Evolutionary conservation across 1,139 yeast species (phyloP).

Genomic region (Ogataea hybrid): DNA sequence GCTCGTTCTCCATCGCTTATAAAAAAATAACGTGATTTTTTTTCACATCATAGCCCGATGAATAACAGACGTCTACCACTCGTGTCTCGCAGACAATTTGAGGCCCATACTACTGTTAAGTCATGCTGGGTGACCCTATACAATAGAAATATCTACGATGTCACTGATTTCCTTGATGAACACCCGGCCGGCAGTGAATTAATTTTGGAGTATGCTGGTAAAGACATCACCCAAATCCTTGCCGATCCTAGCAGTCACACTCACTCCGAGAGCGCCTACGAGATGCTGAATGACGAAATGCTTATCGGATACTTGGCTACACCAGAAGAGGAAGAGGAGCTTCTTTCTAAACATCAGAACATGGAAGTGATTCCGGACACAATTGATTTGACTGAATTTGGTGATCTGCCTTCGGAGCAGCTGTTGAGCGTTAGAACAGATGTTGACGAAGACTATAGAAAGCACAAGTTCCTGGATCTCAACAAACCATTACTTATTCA

Average conservation of each 20-base stretch:
- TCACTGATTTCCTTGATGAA: slow-evolving; percentile 71
- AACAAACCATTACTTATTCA: slow-evolving; percentile 78
- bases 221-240: slow-evolving; percentile 77
- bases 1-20: background rate
- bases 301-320: slow-evolving; percentile 64
- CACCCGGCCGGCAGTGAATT: slow-evolving; percentile 89
- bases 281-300: slow-evolving; percentile 77
- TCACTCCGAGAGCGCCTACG: slow-evolving; percentile 86
- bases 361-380: slow-evolving; percentile 31
- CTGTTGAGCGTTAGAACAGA: slow-evolving; percentile 78
- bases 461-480: slow-evolving; percentile 84
- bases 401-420: slow-evolving; percentile 68
- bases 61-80: slow-evolving; percentile 36
- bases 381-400: slow-evolving; percentile 53
- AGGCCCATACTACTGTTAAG: slow-evolving; percentile 45
- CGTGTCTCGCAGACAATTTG: slow-evolving; percentile 43
- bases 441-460: slow-evolving; percentile 61
- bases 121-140: slow-evolving; percentile 80
- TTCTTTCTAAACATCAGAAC: slow-evolving; percentile 36
- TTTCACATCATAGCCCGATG: background rate
- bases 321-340: slow-evolving; percentile 54
- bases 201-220: slow-evolving; percentile 74
- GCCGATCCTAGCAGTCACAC: slow-evolving; percentile 67
- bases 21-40: slow-evolving; percentile 6
- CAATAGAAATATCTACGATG: slow-evolving; percentile 79